Percentiles rank a stretch among this genome's conserved stretches.
Conservation (phyloP, 2,329 filamentous ascomycete species). For the Phaeosphaeriaceae sp. region DNA sequence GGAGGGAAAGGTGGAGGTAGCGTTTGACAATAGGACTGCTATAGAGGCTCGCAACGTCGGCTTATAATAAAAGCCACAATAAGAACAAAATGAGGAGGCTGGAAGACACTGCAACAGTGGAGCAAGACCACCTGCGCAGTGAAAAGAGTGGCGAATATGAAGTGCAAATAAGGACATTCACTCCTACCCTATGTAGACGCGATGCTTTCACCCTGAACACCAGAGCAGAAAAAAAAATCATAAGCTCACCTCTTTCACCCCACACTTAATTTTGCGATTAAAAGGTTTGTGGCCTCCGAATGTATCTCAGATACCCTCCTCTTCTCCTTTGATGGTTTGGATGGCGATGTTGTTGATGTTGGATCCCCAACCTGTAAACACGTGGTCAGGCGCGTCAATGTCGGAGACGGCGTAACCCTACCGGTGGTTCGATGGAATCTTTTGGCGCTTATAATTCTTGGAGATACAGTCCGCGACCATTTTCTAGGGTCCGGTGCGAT, state of each 20-base stretch:
- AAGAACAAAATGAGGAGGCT: slow-evolving; percentile 1
- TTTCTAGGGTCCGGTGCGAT: slow-evolving; percentile 9
- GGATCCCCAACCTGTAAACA: slow-evolving; percentile 7
- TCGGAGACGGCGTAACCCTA: slow-evolving; percentile 15
- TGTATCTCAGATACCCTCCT: slow-evolving; percentile 6
- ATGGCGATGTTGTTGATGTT: slow-evolving; percentile 16
- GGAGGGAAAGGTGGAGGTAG: not conserved
- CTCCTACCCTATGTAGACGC: not conserved
- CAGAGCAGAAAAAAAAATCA: slow-evolving; percentile 9
- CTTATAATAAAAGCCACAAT: slow-evolving; percentile 13
- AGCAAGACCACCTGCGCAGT: not conserved
- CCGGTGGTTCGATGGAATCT: slow-evolving; percentile 6
- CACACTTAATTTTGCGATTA: slow-evolving; percentile 10
- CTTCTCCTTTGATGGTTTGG: slow-evolving; percentile 13
- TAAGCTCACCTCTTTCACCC: slow-evolving; percentile 2
- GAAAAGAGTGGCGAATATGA: not conserved
- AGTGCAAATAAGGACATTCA: not conserved
- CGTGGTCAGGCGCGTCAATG: slow-evolving; percentile 34
- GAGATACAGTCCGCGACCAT: slow-evolving; percentile 24
- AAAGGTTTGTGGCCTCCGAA: not conserved
- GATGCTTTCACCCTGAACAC: slow-evolving; percentile 8
- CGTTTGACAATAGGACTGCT: too few relatives aligned
- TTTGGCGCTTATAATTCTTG: slow-evolving; percentile 14
- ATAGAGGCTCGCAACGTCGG: not conserved
- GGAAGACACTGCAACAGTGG: too few relatives aligned